phyloP scores from a whole-genome alignment of 345 rosid genomes.

The Bruguiera gymnorhiza region DNA sequence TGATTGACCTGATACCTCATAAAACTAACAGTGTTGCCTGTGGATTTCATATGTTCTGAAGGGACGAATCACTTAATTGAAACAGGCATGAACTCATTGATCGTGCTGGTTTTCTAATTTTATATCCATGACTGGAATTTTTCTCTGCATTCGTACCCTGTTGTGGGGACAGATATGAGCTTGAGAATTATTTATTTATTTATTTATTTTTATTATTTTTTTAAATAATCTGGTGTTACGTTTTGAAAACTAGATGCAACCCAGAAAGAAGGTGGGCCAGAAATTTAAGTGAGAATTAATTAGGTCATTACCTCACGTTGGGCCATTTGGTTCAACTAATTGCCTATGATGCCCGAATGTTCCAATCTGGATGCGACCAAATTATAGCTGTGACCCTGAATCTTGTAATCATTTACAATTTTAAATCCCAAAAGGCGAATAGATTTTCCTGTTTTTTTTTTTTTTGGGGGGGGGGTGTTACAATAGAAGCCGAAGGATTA shows the following conservation, averaged over 20 bases:
- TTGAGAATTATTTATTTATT: not conserved
- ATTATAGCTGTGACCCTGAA: too few relatives aligned
- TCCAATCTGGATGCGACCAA: not conserved
- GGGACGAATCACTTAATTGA: not conserved
- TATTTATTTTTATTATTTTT: too few relatives aligned
- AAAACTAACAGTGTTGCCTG: not conserved
- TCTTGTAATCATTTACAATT: too few relatives aligned
- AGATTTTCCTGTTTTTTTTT: too few relatives aligned
- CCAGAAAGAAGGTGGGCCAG: not conserved
- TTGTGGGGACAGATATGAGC: not conserved
- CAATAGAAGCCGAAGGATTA: too few relatives aligned
- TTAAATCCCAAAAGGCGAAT: too few relatives aligned
- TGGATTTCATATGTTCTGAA: not conserved
- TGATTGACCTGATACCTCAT: too few relatives aligned
- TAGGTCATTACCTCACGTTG: too few relatives aligned
- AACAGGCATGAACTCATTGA: not conserved
- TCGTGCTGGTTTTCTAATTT: too few relatives aligned
- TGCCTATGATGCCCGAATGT: not conserved
- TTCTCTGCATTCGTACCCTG: not conserved
- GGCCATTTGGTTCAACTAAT: not conserved
- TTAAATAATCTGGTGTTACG: not conserved
- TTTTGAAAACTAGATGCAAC: not conserved
- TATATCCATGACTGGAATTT: not conserved
- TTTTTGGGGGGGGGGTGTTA: too few relatives aligned
- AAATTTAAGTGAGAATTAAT: too few relatives aligned